Percentiles rank a stretch among this genome's conserved stretches.
Evolutionary conservation across 148 eudicot genomes (phyloP).

Genomic region (Tetragonia tetragonoides): DNA sequence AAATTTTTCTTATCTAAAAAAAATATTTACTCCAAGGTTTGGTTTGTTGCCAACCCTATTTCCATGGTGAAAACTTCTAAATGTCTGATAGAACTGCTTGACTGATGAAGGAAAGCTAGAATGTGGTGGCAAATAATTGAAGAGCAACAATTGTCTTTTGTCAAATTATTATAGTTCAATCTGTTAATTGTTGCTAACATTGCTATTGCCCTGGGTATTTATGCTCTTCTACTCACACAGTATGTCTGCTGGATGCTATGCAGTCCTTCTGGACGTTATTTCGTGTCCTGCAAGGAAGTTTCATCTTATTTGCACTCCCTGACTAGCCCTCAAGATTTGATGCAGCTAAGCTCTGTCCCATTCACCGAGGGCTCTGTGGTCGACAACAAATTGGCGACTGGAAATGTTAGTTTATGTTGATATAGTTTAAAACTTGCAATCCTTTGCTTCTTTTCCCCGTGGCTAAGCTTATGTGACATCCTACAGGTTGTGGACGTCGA

Average conservation of each 20-base stretch:
- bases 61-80: background rate
- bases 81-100: background rate
- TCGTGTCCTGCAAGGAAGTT: conserved; percentile 82
- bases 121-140: background rate
- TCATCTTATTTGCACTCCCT: conserved; percentile 78
- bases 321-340: conserved; percentile 45
- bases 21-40: background rate
- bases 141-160: background rate
- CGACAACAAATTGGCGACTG: conserved; percentile 32
- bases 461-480: conserved; percentile 10
- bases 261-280: conserved; percentile 86
- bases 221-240: conserved; percentile 26
- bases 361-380: conserved; percentile 24
- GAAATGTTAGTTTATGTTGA: conserved; percentile 45
- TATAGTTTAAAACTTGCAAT: conserved; percentile 7
- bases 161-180: background rate
- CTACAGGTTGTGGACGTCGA: conserved; percentile 43
- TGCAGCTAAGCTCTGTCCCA: conserved; percentile 29
- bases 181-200: background rate
- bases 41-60: background rate
- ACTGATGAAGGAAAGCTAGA: background rate
- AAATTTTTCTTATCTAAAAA: no score
- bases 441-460: background rate
- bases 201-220: conserved; percentile 6
- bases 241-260: conserved; percentile 28